Conservation (phyloP, 345 rosid species). For the Zanthoxylum bungeanum region DNA sequence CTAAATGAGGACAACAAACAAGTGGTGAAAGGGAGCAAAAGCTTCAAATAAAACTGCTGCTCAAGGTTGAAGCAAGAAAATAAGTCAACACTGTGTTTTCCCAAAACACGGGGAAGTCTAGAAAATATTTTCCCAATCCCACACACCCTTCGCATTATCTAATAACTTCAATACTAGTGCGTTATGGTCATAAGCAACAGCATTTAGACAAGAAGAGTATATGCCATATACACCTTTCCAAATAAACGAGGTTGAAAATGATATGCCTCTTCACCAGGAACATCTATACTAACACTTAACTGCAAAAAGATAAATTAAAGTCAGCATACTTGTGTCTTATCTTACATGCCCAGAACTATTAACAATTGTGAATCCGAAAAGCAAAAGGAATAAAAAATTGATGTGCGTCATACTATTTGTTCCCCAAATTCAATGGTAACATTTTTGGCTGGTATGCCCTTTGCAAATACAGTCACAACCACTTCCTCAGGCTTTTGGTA, state of each 20-base stretch:
- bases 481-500: constrained; percentile 92
- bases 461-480: constrained; percentile 81
- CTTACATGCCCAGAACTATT: not conserved
- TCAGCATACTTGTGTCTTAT: not conserved
- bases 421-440: constrained; percentile 75
- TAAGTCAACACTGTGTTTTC: not conserved
- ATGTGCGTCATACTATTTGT: constrained; percentile 60
- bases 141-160: not conserved
- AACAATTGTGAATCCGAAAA: not conserved
- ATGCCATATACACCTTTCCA: constrained; percentile 57
- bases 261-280: constrained; percentile 71
- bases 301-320: constrained; percentile 32
- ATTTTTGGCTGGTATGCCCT: constrained; percentile 57
- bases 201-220: not conserved
- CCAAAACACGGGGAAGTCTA: not conserved
- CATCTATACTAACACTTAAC: constrained; percentile 70
- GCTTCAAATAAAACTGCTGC: no score
- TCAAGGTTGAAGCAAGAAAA: no score
- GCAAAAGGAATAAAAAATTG: not conserved
- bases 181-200: not conserved
- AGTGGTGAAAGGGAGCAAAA: not conserved
- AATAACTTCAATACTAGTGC: not conserved
- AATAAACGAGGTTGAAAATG: constrained; percentile 83
- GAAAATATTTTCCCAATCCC: not conserved
- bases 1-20: constrained; percentile 2